Evolutionary conservation across 257 asterid species (phyloP), one percentile per base, ranked within the genome.

Genomic region (Capsicum rhomboideum): DNA sequence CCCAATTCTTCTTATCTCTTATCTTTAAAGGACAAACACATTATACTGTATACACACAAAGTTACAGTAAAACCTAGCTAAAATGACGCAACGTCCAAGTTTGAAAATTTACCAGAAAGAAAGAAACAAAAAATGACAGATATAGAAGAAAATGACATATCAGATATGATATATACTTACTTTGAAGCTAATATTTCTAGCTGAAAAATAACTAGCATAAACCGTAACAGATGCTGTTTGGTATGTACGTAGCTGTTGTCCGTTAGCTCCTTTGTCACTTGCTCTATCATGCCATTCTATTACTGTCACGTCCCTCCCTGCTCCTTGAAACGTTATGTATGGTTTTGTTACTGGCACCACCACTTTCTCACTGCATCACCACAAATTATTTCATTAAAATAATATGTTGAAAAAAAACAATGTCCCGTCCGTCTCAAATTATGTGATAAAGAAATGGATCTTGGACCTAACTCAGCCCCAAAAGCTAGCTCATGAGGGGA

Each of bases 251-350:
- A 95, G 93, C 85, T 92, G 98, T 85, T 93, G 98, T 3, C 98
- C 98, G 28, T 95, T 93, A 2, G 93, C 88, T 37, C 98, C 98
- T 16, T 85, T 89, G 78, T 95, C 98, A 13, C 95, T 82, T 1
- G 98, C 98, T 84, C 98, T 85, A 8, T 95, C 98, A 3, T 95
- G 98, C 98, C 98, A 95, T 66, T 95, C 97, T 42, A 95, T 91
- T 69, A 92, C 92, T 18, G 97, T 95, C 67, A 26, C 83, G 2
- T 93, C 98, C 42, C 96, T 88, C 8, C 98, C 98, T 11, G 86
- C 98, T 1, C 98, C 98, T 88, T 93, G 78, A 40, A 95, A 90
- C 16, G 96, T 95, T 44, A 95, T 91, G 90, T 87, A 95, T 42
- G 97, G 93, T 71, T 95, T 95, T n/a, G 93, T 8, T 54, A 91